phyloP scores from a whole-genome alignment of 2,329 filamentous ascomycete species.

The Fusarium austroafricanum region DNA sequence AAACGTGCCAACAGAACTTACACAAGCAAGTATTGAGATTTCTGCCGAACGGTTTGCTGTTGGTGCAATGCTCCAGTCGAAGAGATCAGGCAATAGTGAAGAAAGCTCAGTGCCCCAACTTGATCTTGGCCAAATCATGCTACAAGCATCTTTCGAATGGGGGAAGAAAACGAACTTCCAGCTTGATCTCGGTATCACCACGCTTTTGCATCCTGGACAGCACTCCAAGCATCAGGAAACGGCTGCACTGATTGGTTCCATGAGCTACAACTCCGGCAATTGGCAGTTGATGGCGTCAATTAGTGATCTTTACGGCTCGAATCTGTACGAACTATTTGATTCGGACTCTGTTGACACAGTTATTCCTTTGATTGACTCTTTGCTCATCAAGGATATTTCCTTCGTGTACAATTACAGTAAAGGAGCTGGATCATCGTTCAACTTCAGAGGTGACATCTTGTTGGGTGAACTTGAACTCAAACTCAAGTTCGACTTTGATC shows the following conservation, averaged over 20 bases:
- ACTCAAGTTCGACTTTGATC: not conserved
- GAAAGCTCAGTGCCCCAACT: not conserved
- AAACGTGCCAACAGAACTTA: not conserved
- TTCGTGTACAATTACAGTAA: not conserved
- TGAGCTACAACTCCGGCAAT: not conserved
- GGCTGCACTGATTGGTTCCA: not conserved
- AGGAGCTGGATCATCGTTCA: not conserved
- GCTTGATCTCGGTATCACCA: not conserved
- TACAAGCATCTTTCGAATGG: not conserved
- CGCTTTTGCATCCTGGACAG: not conserved
- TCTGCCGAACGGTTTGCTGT: not conserved
- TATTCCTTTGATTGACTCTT: not conserved
- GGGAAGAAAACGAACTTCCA: not conserved
- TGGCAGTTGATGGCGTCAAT: not conserved
- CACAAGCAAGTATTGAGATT: not conserved
- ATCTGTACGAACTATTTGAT: not conserved
- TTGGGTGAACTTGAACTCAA: not conserved
- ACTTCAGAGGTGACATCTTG: not conserved
- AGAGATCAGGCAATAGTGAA: not conserved
- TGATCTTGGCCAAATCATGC: not conserved
- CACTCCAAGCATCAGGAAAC: not conserved
- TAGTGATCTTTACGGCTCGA: not conserved
- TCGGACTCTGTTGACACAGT: not conserved
- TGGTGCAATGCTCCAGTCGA: not conserved
- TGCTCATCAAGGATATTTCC: not conserved